A percentile compares a stretch with the other conserved stretches of the same genome.
phyloP scores from a whole-genome alignment of 2,329 filamentous ascomycete genomes.

The Colletotrichum scovillei region DNA sequence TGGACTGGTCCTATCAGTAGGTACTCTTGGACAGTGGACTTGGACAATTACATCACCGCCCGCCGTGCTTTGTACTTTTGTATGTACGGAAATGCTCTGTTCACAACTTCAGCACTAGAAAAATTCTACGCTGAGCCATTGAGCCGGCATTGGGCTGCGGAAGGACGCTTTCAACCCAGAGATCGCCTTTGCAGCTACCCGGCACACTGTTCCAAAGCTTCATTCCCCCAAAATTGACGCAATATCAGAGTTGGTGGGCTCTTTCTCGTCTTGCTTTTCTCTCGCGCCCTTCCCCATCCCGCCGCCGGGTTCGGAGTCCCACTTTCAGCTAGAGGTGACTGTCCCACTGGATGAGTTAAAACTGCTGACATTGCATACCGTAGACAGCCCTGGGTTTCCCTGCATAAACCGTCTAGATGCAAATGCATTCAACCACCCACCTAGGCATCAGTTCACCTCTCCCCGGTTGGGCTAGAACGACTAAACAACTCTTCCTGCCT shows the following conservation, averaged over 20 bases:
- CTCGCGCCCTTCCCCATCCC: neutral
- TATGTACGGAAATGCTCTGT: neutral
- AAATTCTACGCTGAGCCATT: conserved; percentile 8
- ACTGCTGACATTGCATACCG: neutral
- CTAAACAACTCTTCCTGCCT: neutral
- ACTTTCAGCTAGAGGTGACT: neutral
- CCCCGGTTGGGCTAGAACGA: neutral
- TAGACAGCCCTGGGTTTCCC: neutral
- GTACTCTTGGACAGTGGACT: too few relatives aligned
- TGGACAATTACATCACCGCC: conserved; percentile 25
- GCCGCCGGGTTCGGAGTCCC: conserved; percentile 26
- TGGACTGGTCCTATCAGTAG: neutral
- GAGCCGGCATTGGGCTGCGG: conserved; percentile 9
- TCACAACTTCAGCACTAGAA: neutral
- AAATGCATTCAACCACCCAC: neutral
- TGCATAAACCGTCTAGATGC: conserved; percentile 24
- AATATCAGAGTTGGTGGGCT: conserved; percentile 10
- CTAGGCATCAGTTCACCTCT: neutral
- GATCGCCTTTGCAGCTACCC: neutral
- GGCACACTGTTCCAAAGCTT: neutral
- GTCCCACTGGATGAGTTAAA: neutral
- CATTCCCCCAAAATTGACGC: conserved; percentile 14
- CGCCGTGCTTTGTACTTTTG: neutral
- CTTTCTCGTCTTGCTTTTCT: neutral
- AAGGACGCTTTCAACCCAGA: neutral